Conservation (phyloP, 2,329 filamentous ascomycete species). For the Diaporthe destruens region DNA sequence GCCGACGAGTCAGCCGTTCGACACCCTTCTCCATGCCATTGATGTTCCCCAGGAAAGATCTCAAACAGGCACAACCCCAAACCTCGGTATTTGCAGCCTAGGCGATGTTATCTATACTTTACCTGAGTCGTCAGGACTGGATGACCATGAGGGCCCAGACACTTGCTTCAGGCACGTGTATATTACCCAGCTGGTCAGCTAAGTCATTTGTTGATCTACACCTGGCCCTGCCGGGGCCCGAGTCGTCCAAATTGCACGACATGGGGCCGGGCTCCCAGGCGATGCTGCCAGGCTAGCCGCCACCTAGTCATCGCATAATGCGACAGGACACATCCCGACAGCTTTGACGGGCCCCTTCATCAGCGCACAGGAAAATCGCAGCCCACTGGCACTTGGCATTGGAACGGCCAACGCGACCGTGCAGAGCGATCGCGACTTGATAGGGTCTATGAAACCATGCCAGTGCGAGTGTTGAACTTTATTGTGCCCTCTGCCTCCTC, state of each 20-base stretch:
- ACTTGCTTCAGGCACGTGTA: conserved; percentile 8
- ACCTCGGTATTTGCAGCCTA: background rate
- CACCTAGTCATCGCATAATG: background rate
- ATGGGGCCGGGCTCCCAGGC: background rate
- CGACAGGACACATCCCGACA: background rate
- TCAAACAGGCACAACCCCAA: background rate
- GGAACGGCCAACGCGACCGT: background rate
- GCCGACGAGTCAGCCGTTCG: conserved; percentile 12
- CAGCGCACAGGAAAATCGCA: background rate
- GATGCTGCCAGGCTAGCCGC: background rate
- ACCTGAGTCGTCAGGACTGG: conserved; percentile 18
- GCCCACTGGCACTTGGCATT: conserved; percentile 30
- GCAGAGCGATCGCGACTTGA: background rate
- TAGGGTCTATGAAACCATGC: conserved; percentile 6
- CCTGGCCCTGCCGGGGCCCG: background rate
- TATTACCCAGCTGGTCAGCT: background rate
- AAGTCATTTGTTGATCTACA: conserved; percentile 8
- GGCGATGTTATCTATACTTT: conserved; percentile 25
- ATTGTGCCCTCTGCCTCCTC: conserved; percentile 10
- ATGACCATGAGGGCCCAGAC: background rate
- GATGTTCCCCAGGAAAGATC: background rate
- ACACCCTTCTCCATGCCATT: background rate
- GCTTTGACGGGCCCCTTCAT: background rate
- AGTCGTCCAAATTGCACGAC: background rate
- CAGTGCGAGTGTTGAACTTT: conserved; percentile 10